These are phyloP conservation scores for Phytopythium litorale DNA, from an alignment of 352 stramenopile species.

Conservation along the genomic window DNA sequence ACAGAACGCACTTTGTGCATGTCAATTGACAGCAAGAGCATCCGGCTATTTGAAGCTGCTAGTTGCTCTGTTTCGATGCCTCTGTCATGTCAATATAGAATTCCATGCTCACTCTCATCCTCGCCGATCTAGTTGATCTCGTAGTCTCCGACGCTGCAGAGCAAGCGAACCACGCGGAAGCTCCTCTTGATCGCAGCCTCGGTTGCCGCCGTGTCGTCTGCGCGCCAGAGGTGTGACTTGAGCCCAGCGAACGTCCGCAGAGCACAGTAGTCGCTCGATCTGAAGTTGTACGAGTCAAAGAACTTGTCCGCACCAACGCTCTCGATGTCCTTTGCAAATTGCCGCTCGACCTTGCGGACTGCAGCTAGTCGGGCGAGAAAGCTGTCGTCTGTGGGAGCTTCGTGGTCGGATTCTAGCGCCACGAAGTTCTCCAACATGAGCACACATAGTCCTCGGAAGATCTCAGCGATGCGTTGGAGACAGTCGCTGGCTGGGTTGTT, in stretches of 20 bases:
- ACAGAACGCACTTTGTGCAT: too few species aligned
- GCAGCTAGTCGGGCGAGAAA: not conserved
- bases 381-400: not conserved
- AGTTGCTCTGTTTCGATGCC: not conserved
- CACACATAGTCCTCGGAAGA: not conserved
- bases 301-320: slow-evolving; percentile 2
- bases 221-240: not conserved
- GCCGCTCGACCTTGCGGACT: not conserved
- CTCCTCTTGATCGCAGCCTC: not conserved
- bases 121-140: not conserved
- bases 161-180: slow-evolving; percentile 2
- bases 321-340: not conserved
- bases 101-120: not conserved
- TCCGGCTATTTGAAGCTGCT: not conserved
- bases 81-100: slow-evolving; percentile 5
- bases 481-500: not conserved
- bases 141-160: slow-evolving; percentile 1
- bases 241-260: not conserved
- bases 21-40: not conserved
- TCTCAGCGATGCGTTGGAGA: not conserved
- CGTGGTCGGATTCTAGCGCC: not conserved
- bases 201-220: not conserved
- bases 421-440: not conserved
- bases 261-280: slow-evolving; percentile 5
- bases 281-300: slow-evolving; percentile 9